Conservation (phyloP, 2,329 filamentous ascomycete species). For the Trichoderma afroharzianum region DNA sequence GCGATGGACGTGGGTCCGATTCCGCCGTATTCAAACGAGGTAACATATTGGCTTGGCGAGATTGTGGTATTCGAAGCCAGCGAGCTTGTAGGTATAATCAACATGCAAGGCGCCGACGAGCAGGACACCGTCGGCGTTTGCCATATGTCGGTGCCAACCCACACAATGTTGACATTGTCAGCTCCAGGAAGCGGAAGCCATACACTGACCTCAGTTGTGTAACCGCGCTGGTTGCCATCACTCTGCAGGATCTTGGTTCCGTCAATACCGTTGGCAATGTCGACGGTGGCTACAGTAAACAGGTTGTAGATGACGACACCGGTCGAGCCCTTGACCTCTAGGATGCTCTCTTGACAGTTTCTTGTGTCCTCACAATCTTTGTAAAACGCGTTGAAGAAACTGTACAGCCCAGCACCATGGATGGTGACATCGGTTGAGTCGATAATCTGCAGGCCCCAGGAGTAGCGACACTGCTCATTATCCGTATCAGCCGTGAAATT, state of each 20-base stretch:
- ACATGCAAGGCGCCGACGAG: background rate
- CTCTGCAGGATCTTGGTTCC: background rate
- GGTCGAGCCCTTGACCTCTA: background rate
- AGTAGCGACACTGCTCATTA: background rate
- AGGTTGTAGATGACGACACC: background rate
- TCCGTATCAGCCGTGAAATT: background rate
- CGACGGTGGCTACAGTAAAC: background rate
- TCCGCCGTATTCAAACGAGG: background rate
- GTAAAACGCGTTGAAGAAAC: background rate
- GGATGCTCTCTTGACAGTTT: background rate
- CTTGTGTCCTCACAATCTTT: background rate
- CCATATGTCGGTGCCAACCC: background rate
- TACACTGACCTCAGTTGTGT: background rate
- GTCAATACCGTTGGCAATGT: background rate
- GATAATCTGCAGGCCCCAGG: background rate
- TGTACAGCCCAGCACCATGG: background rate
- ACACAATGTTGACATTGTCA: background rate
- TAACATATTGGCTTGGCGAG: background rate
- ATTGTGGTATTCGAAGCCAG: background rate
- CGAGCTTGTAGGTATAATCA: background rate
- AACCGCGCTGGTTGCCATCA: background rate
- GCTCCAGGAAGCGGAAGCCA: background rate
- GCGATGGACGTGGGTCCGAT: background rate
- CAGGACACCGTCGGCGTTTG: background rate
- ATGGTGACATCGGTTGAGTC: background rate